Base-by-base conservation (phyloP, 352 stramenopile species). In the Pythium graminicola region DNA sequence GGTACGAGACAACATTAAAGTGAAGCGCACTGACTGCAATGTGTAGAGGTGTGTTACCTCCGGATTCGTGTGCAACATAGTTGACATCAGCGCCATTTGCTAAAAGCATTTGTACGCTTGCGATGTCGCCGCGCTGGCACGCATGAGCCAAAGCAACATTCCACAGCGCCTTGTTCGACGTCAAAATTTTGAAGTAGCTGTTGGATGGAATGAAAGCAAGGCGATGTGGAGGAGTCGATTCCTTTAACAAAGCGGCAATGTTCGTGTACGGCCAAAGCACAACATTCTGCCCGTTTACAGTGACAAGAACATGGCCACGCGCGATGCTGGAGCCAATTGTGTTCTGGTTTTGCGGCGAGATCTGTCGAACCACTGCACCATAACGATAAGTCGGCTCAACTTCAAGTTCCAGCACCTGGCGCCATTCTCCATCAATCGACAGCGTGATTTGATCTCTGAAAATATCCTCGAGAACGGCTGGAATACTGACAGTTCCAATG, bases 381-480 rank as follows among this genome's bases (percentile, higher is more conserved):
- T 91, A 92, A 2, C 80, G 76, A 56, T 95, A 95, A 5, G 82
- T 93, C 19, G 73, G 76, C 48, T 95, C 84, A 22, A 81, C 65
- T 46, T 93, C 84, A 33, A 95, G 82, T 24, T 89, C 84, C 22
- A 95, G 62, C 2, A 89, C 75, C 36, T 75, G 73, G 2, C 73
- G 69, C 84, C 84, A 95, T 35, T 93, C 82, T 3, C 80, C 80
- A 40, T 95, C 84, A 54, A 95, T 91, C 13, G 84, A 87, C 4
- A 95, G 67, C n/a, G 80, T 89, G 50, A 93, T 86, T 54, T 93
- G 84, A 47, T 95, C 84, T 54, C 87, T 90, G 70, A 95, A 93
- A 29, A 95, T 95, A 51, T 95, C 84, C 64, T 95, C 84, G 27
- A 95, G 50, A 4, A 93, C 81, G 4, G 81, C 84, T 8, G 84